Base-by-base conservation (phyloP, 75 land plant species). In the Selaginella tamariscina region DNA sequence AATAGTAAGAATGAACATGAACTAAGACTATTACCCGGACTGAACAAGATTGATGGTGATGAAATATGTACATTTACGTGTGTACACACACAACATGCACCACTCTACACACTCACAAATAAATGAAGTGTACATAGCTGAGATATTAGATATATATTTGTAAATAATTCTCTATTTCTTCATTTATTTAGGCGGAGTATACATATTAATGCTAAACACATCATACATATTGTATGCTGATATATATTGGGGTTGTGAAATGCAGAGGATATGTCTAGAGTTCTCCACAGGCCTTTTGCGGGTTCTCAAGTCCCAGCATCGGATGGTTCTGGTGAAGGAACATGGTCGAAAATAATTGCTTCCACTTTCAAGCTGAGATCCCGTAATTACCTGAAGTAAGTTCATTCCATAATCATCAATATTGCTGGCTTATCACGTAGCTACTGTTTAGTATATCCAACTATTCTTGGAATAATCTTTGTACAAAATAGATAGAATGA, bases 321-420 rank as follows among this genome's bases (percentile, higher is more conserved):
- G 15, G 89, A 74, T 24, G 86, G 86, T 72, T 75, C 65, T 22
- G 74, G 79, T 60, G 68, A 79, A 67, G 84, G 86, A 70, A 60
- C 72, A 65, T 89, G 94, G 94, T 80, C 86, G 20, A 31, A 0
- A 1, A 74, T 84, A 60, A 80, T 77, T 23, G 84, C 94, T 27
- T 71, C 83, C 55, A 74, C 79, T 22, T 89, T 89, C 71, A 86
- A 74, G 66, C 78, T 89, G 33, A 79, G 94, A 1, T 82, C 82
- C 9, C 56, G 68, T 27, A 82, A 74, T 70, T 89, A 78, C 66
- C 22, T 82, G 0, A 86, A 77, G 94, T 86, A 69, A 68, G 29
- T 70, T 63, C 11, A 5, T 39, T 39, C 49, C 15, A 29, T 13
- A 32, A 30, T 66, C 63, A 27, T 9, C 30, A 64, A 9, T 29